Percentiles rank a stretch among this genome's conserved stretches.
Conservation (phyloP, 192 early-diverging fungal species). For the Linnemannia zychae region DNA sequence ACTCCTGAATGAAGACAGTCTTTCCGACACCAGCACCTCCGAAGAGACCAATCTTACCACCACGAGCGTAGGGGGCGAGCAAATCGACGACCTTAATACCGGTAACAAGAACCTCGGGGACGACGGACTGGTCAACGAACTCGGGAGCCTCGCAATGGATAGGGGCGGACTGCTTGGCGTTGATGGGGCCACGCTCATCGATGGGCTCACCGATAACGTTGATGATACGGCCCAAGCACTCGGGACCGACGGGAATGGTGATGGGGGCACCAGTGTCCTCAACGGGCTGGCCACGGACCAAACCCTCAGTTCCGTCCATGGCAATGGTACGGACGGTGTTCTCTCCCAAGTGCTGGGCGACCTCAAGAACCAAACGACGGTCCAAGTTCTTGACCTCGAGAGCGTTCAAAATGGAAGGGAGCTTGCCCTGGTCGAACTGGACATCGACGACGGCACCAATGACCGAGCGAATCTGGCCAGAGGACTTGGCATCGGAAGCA, state of each 20-base stretch:
- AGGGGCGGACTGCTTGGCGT: conserved; percentile 85
- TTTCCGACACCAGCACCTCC: conserved; percentile 99
- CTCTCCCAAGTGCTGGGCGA: conserved; percentile 97
- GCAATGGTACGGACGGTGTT: conserved; percentile 99
- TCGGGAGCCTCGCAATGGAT: conserved; percentile 95
- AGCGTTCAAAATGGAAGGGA: conserved; percentile 96
- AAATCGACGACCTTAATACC: conserved; percentile 99
- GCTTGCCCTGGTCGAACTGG: conserved; percentile 90
- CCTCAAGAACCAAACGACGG: conserved; percentile 95
- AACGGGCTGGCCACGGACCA: conserved; percentile 95
- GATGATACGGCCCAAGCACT: conserved; percentile 97
- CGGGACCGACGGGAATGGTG: conserved; percentile 91
- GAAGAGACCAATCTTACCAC: conserved; percentile 99
- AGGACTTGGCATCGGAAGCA: conserved; percentile 70
- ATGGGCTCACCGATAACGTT: conserved; percentile 99
- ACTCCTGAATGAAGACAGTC: conserved; percentile 99
- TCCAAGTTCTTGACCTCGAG: conserved; percentile 86
- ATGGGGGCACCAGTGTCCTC: conserved; percentile 94
- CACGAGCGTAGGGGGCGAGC: conserved; percentile 96
- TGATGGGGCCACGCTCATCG: conserved; percentile 97
- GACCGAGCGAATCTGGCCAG: conserved; percentile 90
- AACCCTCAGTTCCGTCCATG: conserved; percentile 99
- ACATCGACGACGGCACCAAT: conserved; percentile 99
- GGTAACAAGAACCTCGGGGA: conserved; percentile 95
- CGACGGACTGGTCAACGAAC: conserved; percentile 96